Evolutionary conservation across 148 eudicot genomes (phyloP).

Genomic region (Cornus controversa): DNA sequence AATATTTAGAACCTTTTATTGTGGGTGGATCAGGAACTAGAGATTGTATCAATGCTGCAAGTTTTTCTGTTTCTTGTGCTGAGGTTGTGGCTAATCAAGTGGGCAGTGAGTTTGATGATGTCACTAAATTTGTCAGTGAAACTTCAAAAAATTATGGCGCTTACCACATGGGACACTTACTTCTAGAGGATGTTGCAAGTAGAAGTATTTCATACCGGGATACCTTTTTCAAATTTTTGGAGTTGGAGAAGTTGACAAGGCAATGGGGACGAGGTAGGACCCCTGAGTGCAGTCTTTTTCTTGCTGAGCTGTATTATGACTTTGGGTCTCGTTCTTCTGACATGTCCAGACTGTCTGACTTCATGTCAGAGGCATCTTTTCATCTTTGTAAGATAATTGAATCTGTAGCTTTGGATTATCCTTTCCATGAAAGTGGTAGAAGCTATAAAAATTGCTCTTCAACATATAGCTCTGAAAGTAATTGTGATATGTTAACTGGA

Average conservation of each 20-base stretch:
- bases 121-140: constrained; percentile 54
- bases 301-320: constrained; percentile 85
- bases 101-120: constrained; percentile 45
- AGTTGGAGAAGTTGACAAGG: constrained; percentile 88
- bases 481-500: constrained; percentile 33
- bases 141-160: constrained; percentile 69
- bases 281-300: constrained; percentile 84
- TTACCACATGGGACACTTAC: constrained; percentile 75
- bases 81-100: constrained; percentile 25
- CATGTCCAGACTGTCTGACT: constrained; percentile 43
- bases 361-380: constrained; percentile 66
- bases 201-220: constrained; percentile 51
- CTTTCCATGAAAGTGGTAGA: constrained; percentile 30
- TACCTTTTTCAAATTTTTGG: constrained; percentile 54
- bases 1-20: constrained; percentile 62
- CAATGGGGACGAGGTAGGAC: constrained; percentile 65
- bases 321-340: constrained; percentile 61
- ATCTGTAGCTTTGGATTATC: constrained; percentile 63
- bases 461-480: constrained; percentile 25
- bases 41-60: constrained; percentile 36
- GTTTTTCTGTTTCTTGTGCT: constrained; percentile 27
- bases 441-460: constrained; percentile 27
- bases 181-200: constrained; percentile 75
- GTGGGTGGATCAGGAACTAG: constrained; percentile 36
- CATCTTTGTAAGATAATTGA: constrained; percentile 86